Percentiles rank a stretch among this genome's conserved stretches.
Conservation (phyloP, 805 yeast genomes). For the Ogataea thermomethanolica region DNA sequence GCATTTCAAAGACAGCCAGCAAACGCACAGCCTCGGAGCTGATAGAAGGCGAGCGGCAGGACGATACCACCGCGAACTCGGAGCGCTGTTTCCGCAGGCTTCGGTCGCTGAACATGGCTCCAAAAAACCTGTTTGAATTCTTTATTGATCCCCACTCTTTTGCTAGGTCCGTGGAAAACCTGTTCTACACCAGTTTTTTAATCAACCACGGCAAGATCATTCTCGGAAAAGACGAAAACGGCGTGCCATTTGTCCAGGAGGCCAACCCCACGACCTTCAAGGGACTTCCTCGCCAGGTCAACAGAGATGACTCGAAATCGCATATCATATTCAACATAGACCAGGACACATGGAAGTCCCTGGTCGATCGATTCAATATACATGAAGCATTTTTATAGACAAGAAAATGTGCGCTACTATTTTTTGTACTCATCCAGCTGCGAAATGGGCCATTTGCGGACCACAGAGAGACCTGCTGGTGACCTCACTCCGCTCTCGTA, state of each 20-base stretch:
- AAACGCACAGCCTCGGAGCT: conserved; percentile 51
- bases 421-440: conserved; percentile 37
- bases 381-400: conserved; percentile 42
- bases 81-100: conserved; percentile 42
- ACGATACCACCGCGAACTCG: conserved; percentile 62
- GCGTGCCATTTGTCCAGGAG: conserved; percentile 32
- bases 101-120: conserved; percentile 32
- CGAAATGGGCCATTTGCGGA: conserved; percentile 78
- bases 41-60: conserved; percentile 44
- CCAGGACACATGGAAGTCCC: conserved; percentile 57
- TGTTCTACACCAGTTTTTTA: conserved; percentile 79
- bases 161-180: conserved; percentile 75
- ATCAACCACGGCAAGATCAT: conserved; percentile 66
- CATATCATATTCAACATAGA: conserved; percentile 77
- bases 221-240: conserved; percentile 50
- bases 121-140: conserved; percentile 59
- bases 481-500: conserved; percentile 56
- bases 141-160: conserved; percentile 75
- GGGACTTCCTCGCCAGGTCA: conserved; percentile 18
- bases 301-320: conserved; percentile 32
- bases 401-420: conserved; percentile 3
- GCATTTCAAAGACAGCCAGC: conserved; percentile 49
- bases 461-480: conserved; percentile 55
- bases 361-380: conserved; percentile 54
- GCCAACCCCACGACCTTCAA: conserved; percentile 23